These are phyloP conservation scores for Saitozyma sp. DNA, from an alignment of 768 basidiomycete species.

Conservation along the genomic window DNA sequence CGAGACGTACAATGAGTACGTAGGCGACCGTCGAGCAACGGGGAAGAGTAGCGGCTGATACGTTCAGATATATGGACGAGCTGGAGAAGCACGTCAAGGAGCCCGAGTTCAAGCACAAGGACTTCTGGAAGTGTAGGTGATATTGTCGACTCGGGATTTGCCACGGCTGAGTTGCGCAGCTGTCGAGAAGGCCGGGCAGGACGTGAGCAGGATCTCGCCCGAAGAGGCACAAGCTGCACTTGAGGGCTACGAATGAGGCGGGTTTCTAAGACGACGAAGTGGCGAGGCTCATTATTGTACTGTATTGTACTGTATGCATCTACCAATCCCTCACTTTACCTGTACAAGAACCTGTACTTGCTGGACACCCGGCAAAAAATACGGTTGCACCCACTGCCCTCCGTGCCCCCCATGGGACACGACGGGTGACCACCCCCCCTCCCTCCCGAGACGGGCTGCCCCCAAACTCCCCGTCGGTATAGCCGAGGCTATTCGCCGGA, in stretches of 20 bases:
- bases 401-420: too few species aligned
- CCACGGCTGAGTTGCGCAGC: constrained; percentile 21
- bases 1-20: constrained; percentile 49
- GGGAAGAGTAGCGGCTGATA: constrained; percentile 1
- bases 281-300: not conserved
- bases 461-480: too few species aligned
- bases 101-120: constrained; percentile 43
- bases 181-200: constrained; percentile 36
- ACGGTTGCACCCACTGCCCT: too few species aligned
- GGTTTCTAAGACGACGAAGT: too few species aligned
- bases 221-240: constrained; percentile 48
- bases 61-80: constrained; percentile 28
- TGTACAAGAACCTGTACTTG: too few species aligned
- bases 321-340: too few species aligned
- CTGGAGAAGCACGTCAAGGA: constrained; percentile 35
- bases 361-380: too few species aligned
- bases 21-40: not conserved
- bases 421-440: too few species aligned
- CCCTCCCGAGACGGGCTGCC: too few species aligned
- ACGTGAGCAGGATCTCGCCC: constrained; percentile 34
- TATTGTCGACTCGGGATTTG: not conserved
- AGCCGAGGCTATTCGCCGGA: too few species aligned
- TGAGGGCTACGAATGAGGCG: constrained; percentile 19
- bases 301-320: too few species aligned
- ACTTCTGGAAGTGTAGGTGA: constrained; percentile 49